These are phyloP conservation scores for Tuber borchii DNA, from an alignment of 495 filamentous ascomycete genomes.

Conservation along the genomic window DNA sequence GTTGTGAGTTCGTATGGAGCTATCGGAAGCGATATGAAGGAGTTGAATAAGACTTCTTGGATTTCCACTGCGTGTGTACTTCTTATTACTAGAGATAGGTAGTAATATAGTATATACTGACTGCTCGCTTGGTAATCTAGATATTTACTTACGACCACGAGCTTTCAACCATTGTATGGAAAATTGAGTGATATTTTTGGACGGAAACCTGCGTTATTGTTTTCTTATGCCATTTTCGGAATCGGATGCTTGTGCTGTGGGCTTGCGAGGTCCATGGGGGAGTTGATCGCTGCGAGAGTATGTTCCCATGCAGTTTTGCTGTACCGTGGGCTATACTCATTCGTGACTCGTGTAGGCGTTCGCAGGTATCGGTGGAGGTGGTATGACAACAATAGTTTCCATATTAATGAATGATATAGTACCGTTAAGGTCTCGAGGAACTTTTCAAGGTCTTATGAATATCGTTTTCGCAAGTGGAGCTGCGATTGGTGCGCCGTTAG, in stretches of 20 bases:
- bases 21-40: slow-evolving; percentile 73
- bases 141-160: slow-evolving; percentile 70
- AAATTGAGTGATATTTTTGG: slow-evolving; percentile 77
- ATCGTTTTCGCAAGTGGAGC: slow-evolving; percentile 68
- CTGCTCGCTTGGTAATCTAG: slow-evolving; percentile 16
- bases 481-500: slow-evolving; percentile 65
- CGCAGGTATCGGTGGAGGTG: slow-evolving; percentile 73
- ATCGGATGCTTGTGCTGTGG: slow-evolving; percentile 68
- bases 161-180: slow-evolving; percentile 73
- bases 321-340: not conserved
- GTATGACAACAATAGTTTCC: slow-evolving; percentile 73
- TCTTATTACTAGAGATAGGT: not conserved
- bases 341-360: slow-evolving; percentile 43
- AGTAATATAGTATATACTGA: not conserved
- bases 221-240: slow-evolving; percentile 67
- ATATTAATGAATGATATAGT: slow-evolving; percentile 76
- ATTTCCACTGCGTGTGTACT: slow-evolving; percentile 62
- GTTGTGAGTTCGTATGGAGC: slow-evolving; percentile 71
- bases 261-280: slow-evolving; percentile 59
- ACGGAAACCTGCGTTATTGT: slow-evolving; percentile 67
- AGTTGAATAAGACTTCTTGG: slow-evolving; percentile 74
- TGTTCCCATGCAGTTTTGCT: not conserved
- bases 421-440: slow-evolving; percentile 65
- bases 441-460: slow-evolving; percentile 79
- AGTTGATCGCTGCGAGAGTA: slow-evolving; percentile 58